Conservation (phyloP, 1,139 yeast genomes). For the Insectozyma bohioensis region DNA sequence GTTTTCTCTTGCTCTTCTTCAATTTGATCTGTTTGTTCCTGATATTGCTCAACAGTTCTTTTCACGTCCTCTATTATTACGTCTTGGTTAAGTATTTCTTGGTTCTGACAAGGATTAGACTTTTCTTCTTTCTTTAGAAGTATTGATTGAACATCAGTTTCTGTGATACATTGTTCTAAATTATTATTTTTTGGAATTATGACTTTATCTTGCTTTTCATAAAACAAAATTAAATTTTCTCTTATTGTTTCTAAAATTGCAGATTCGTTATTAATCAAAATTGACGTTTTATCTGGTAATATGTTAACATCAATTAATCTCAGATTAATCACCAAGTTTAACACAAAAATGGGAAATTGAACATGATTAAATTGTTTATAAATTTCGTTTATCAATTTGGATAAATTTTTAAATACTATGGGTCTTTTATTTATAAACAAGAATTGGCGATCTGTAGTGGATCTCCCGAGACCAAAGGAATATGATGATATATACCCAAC, state of each 20-base stretch:
- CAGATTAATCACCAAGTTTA: slow-evolving; percentile 57
- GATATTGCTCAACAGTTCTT: no score
- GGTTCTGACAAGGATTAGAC: no score
- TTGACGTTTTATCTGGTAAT: slow-evolving; percentile 83
- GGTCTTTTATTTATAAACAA: slow-evolving; percentile 78
- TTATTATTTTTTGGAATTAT: slow-evolving; percentile 32
- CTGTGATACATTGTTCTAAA: neutral
- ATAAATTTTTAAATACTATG: slow-evolving; percentile 53
- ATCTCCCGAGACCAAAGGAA: slow-evolving; percentile 67
- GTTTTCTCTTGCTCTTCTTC: no score
- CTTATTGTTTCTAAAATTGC: slow-evolving; percentile 53
- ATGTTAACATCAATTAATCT: slow-evolving; percentile 73
- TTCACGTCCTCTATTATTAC: no score
- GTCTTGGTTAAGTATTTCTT: no score
- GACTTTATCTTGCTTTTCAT: slow-evolving; percentile 43
- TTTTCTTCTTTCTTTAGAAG: no score
- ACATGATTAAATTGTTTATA: slow-evolving; percentile 69
- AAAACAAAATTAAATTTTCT: slow-evolving; percentile 40
- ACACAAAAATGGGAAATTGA: slow-evolving; percentile 72
- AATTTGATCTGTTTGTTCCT: no score
- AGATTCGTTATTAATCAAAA: slow-evolving; percentile 67
- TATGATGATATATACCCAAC: slow-evolving; percentile 71
- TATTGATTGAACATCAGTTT: no score
- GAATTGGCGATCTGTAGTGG: slow-evolving; percentile 71
- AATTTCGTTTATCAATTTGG: slow-evolving; percentile 66